Conservation (phyloP, 495 filamentous ascomycete species). For the Tuber magnatum region DNA sequence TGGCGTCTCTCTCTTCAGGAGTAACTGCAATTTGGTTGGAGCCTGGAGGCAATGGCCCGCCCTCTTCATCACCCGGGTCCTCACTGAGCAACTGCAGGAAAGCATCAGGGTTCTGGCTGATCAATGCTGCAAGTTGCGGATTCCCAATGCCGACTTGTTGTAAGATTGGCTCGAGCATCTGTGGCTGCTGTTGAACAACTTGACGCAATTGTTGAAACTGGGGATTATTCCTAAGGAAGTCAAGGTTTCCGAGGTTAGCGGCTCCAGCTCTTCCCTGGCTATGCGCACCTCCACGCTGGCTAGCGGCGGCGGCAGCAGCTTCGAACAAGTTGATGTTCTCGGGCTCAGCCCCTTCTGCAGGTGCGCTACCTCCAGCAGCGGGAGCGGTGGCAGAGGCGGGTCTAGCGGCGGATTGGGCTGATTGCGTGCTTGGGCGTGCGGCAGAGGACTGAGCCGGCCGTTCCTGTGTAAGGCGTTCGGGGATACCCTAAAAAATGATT, state of each 20-base stretch:
- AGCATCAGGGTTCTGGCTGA: slow-evolving; percentile 81
- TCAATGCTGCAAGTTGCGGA: slow-evolving; percentile 84
- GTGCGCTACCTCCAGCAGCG: slow-evolving; percentile 40
- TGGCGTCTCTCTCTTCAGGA: slow-evolving; percentile 91
- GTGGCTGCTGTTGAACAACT: slow-evolving; percentile 91
- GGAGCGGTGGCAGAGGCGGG: slow-evolving; percentile 39
- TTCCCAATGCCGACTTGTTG: slow-evolving; percentile 95
- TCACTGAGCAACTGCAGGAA: slow-evolving; percentile 84
- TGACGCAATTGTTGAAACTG: slow-evolving; percentile 97
- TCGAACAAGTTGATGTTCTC: slow-evolving; percentile 85
- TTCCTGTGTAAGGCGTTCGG: slow-evolving; percentile 69
- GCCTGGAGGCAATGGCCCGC: slow-evolving; percentile 69
- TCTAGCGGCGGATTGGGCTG: slow-evolving; percentile 42
- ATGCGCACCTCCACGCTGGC: slow-evolving; percentile 52
- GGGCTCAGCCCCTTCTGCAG: slow-evolving; percentile 54
- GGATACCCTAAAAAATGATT: slow-evolving; percentile 62
- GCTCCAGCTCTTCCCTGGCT: slow-evolving; percentile 48
- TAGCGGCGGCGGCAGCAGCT: slow-evolving; percentile 55
- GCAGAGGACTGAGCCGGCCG: slow-evolving; percentile 49
- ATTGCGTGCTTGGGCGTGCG: slow-evolving; percentile 44
- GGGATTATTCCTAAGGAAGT: slow-evolving; percentile 90
- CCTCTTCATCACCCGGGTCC: slow-evolving; percentile 53
- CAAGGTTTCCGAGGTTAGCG: slow-evolving; percentile 65
- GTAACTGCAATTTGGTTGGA: slow-evolving; percentile 85
- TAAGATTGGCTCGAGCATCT: slow-evolving; percentile 96